Evolutionary conservation across 2,329 filamentous ascomycete genomes (phyloP), one percentile per base, ranked within the genome.

Genomic region (Curvularia lunata): DNA sequence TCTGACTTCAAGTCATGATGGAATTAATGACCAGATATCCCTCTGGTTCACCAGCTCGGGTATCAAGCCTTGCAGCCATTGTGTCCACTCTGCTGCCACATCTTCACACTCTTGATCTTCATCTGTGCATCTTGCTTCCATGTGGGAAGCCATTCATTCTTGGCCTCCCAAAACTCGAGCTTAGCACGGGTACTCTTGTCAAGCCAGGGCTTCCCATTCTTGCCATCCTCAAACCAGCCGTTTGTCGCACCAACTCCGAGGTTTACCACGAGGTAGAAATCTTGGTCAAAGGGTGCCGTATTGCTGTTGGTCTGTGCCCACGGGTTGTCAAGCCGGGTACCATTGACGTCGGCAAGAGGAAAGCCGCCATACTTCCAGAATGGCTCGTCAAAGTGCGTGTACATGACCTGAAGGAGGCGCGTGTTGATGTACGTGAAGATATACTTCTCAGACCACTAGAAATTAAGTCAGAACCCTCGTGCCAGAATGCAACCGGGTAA

Each of bases 381-480:
- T 9, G 85, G 82, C 67, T 85, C 73, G 66, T 88, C 80, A 70
- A 92, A 92, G 75, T 77, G 90, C 66, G 85, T 88, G 80, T 92
- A 96, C 61, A 92, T 83, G 50, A 94, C 90, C 75, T 94, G 91
- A 27, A 92, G 81, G 19, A 96, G 85, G 12, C 90, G 88, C 45
- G 85, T 89, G 82, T 95, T 89, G 80, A 96, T 84, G 74, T 92
- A 96, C 23, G 90, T 93, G 80, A 94, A 96, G 58, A 95, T 80
- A 75, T 96, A 95, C 76, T 93, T 94, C 67, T 94, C 85, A 50
- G 87, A 92, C 91, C 91, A 96, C 77, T 75, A 32, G 34, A 19
- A 16, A 12, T 25, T 4, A 8, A n/a, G 30, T 68, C 52, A 64
- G 52, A 37, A 13, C 23, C 21, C 19, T 9, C 46, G 21, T 45